Evolutionary conservation across 345 rosid genomes (phyloP).

Genomic region (Salix viminalis): DNA sequence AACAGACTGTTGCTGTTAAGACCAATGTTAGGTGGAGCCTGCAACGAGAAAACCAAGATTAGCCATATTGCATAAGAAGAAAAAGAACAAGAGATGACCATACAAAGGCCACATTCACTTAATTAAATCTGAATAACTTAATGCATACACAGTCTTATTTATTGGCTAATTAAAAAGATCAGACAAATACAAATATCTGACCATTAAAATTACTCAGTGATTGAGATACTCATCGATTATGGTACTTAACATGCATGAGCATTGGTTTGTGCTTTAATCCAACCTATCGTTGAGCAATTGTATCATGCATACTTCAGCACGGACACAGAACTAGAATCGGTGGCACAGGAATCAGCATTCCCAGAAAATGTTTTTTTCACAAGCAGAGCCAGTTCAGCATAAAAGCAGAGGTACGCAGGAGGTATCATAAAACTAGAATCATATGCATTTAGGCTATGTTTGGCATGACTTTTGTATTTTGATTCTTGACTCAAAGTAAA

Average conservation of each 20-base stretch:
- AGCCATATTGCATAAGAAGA: background rate
- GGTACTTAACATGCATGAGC: background rate
- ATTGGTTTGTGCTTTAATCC: background rate
- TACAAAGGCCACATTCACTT: too few species aligned
- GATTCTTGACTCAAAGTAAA: too few species aligned
- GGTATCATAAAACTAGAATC: background rate
- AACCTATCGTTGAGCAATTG: background rate
- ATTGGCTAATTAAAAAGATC: background rate
- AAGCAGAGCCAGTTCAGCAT: background rate
- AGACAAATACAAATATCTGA: background rate
- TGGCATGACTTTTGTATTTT: too few species aligned
- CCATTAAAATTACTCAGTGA: background rate
- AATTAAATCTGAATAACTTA: background rate
- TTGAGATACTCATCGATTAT: background rate
- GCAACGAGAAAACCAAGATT: constrained; percentile 20
- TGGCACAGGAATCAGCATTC: background rate
- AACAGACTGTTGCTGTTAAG: constrained; percentile 83
- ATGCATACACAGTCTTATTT: background rate
- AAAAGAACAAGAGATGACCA: background rate
- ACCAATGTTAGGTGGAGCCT: constrained; percentile 88
- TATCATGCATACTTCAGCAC: background rate
- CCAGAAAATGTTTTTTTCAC: background rate
- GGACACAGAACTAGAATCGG: background rate
- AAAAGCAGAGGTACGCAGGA: background rate
- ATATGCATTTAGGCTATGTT: too few species aligned